Conservation (phyloP, 495 filamentous ascomycete genomes). For the Aspergillus kassunensis region DNA sequence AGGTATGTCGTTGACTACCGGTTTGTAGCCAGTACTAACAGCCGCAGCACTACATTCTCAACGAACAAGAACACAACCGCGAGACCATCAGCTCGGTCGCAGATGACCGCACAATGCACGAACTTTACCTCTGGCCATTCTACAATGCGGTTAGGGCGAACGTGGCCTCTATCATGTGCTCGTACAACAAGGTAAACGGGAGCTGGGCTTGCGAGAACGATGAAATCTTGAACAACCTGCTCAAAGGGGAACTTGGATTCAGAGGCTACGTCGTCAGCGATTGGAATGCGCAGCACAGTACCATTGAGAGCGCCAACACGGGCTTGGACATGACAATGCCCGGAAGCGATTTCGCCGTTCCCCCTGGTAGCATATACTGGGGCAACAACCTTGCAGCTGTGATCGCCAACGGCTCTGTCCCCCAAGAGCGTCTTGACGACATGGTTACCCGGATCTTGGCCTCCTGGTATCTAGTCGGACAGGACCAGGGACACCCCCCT, state of each 20-base stretch:
- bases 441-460: slow-evolving; percentile 55
- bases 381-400: slow-evolving; percentile 34
- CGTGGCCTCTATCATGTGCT: slow-evolving; percentile 63
- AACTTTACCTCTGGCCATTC: slow-evolving; percentile 79
- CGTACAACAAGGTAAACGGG: slow-evolving; percentile 64
- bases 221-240: slow-evolving; percentile 55
- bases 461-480: slow-evolving; percentile 49
- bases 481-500: slow-evolving; percentile 43
- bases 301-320: slow-evolving; percentile 47
- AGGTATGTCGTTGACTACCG: slow-evolving; percentile 44
- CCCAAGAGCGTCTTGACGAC: slow-evolving; percentile 44
- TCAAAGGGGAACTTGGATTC: slow-evolving; percentile 66
- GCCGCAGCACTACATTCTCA: slow-evolving; percentile 22
- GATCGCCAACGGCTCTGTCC: slow-evolving; percentile 44
- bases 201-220: slow-evolving; percentile 63
- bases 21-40: slow-evolving; percentile 30
- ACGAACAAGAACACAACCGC: slow-evolving; percentile 67
- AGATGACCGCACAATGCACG: slow-evolving; percentile 74
- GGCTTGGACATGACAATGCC: slow-evolving; percentile 64
- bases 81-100: slow-evolving; percentile 48
- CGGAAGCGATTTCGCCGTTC: slow-evolving; percentile 36
- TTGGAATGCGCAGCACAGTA: slow-evolving; percentile 59
- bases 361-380: slow-evolving; percentile 43
- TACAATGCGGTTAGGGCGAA: slow-evolving; percentile 60
- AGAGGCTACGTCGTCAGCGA: slow-evolving; percentile 64